Base-by-base conservation (phyloP, 1,284 basidiomycete genomes). In the Malassezia brasiliensis region DNA sequence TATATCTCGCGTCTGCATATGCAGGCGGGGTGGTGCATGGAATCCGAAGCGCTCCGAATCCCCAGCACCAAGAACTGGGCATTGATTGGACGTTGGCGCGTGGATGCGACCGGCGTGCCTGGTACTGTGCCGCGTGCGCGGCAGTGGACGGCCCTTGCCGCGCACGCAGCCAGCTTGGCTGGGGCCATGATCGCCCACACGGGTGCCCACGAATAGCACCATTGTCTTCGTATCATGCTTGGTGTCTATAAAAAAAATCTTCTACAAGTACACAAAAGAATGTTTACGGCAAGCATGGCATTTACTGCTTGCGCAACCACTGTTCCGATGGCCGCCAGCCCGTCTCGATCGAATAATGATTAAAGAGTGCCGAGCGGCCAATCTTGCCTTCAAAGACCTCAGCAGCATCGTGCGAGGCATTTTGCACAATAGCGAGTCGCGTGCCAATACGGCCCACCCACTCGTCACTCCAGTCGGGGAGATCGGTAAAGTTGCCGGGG, bases 41-140 rank as follows among this genome's bases (percentile, higher is more conserved):
- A 96, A 73, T 83, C 83, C 60, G 91, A 96, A 73, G 82, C 79
- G 30, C 75, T 96, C 56, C 79, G 93, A 42, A 91, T 96, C 17
- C 91, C 91, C 0, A 88, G 85, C 72, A 94, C 91, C 28, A 82
- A 88, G 59, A 90, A 90, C 68, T 94, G 90, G 88, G 87, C 85
- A 1, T 81, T 94, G 44, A 76, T 93, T 31, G 90, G 36, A 10
- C 48, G 53, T 1, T 25, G 47, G n/a, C 17, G 17, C 7, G 22
- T 48, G n/a, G 19, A 15, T 48, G 5, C 37, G 1, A 37, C 36
- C 32, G 32, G 32, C 4, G 17, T 37, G 9, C 36, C 15, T 10
- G 36, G 36, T 17, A n/a, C 36, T 8, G 36, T 17, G 15, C 2
- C n/a, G 14, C 36, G 36, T 17, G 14, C 36, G 8, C 25, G 12